phyloP scores from a whole-genome alignment of 1,139 yeast species.

The Pichia sp. region DNA sequence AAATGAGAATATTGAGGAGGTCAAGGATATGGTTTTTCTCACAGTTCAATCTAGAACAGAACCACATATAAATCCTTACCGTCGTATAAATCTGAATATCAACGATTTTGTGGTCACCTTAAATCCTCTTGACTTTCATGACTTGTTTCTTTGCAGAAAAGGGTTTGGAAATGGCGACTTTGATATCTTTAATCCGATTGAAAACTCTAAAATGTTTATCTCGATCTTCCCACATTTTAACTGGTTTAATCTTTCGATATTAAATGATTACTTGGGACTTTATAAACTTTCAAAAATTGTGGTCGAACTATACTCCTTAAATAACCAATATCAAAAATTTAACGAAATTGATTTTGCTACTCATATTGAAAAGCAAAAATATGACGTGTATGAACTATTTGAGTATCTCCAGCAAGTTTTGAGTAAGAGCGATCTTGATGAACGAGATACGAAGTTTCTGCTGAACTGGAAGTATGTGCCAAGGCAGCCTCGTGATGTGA shows the following conservation, averaged over 20 bases:
- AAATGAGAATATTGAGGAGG: conserved; percentile 13
- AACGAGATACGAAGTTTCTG: conserved; percentile 1
- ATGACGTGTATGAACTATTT: conserved; percentile 3
- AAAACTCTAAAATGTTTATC: conserved; percentile 2
- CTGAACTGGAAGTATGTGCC: neutral
- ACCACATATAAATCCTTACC: neutral
- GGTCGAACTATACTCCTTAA: conserved; percentile 8
- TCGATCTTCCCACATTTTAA: conserved; percentile 9
- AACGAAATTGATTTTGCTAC: neutral
- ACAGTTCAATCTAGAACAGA: conserved; percentile 2
- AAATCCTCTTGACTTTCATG: conserved; percentile 5
- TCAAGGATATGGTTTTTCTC: conserved; percentile 18
- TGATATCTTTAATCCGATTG: neutral
- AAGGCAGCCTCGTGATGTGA: neutral
- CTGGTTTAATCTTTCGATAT: conserved; percentile 2
- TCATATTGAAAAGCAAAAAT: conserved; percentile 1
- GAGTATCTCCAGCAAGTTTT: conserved; percentile 2
- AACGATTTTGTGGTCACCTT: conserved; percentile 8
- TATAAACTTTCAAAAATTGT: neutral
- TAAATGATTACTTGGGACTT: neutral
- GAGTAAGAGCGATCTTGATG: neutral
- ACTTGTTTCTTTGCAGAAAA: conserved; percentile 1
- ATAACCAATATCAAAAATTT: conserved; percentile 2
- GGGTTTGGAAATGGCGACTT: neutral
- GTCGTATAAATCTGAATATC: neutral